Conservation (phyloP, 2,329 filamentous ascomycete genomes). For the Alternaria alternata region DNA sequence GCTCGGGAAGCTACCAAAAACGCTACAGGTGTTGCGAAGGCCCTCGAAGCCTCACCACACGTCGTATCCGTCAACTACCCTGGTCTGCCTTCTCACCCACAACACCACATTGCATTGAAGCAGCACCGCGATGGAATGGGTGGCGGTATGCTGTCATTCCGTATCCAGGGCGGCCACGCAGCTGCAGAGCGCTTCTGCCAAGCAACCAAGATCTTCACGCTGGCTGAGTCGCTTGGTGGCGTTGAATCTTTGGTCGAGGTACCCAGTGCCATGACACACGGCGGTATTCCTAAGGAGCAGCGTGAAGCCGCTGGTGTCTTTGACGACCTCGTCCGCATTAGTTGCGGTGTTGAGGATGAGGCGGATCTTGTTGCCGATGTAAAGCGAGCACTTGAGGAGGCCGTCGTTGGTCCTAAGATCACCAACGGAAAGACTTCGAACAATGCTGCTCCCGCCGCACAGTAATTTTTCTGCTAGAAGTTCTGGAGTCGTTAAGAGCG, state of each 20-base stretch:
- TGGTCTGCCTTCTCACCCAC: constrained; percentile 84
- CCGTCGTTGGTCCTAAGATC: constrained; percentile 64
- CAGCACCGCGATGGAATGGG: constrained; percentile 96
- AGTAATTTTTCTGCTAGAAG: neutral
- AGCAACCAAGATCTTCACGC: constrained; percentile 85
- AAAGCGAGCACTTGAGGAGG: constrained; percentile 80
- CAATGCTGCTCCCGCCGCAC: neutral
- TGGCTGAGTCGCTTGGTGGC: constrained; percentile 91
- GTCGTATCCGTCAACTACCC: constrained; percentile 96
- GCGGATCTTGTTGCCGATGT: constrained; percentile 85
- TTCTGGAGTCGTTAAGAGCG: neutral
- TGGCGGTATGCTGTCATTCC: constrained; percentile 97
- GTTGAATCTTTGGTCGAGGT: constrained; percentile 93
- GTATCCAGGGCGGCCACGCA: constrained; percentile 82
- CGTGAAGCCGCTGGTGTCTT: constrained; percentile 92
- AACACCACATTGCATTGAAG: constrained; percentile 82
- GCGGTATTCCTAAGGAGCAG: constrained; percentile 89
- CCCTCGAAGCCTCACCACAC: constrained; percentile 80
- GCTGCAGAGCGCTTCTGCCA: constrained; percentile 95
- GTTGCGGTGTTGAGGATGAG: constrained; percentile 92
- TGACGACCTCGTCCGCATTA: constrained; percentile 91
- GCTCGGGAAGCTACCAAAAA: constrained; percentile 85
- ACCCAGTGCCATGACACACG: constrained; percentile 95
- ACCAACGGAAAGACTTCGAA: constrained; percentile 23
- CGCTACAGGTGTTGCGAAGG: constrained; percentile 76